These are phyloP conservation scores for Aspergillus coremiiformis DNA, from an alignment of 495 filamentous ascomycete genomes.

Conservation along the genomic window DNA sequence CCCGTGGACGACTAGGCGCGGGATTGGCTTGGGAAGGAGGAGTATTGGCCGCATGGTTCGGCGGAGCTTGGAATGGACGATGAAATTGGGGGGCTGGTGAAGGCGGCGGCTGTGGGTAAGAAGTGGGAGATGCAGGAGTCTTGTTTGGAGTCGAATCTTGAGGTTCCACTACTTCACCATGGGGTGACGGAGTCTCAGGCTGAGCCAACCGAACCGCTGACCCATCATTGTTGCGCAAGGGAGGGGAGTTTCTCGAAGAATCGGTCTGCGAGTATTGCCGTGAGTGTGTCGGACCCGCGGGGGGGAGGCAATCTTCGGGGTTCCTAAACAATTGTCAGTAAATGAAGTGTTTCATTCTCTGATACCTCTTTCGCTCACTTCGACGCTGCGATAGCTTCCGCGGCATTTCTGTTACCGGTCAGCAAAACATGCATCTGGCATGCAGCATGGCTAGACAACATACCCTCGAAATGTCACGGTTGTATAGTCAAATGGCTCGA, in stretches of 20 bases:
- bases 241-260: constrained; percentile 22
- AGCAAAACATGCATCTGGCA: background rate
- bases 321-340: constrained; percentile 23
- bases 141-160: constrained; percentile 19
- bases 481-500: constrained; percentile 95
- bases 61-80: constrained; percentile 26
- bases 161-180: constrained; percentile 26
- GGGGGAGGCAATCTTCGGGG: constrained; percentile 36
- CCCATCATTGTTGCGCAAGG: constrained; percentile 23
- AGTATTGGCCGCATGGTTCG: background rate
- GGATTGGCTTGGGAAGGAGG: background rate
- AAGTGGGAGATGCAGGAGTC: constrained; percentile 10
- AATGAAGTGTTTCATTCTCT: background rate
- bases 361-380: constrained; percentile 18
- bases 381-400: constrained; percentile 33
- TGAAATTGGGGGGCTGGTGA: constrained; percentile 30
- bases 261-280: constrained; percentile 37
- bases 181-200: constrained; percentile 20
- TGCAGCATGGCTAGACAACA: constrained; percentile 8
- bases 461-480: constrained; percentile 59
- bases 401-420: constrained; percentile 29
- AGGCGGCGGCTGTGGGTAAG: constrained; percentile 25
- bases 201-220: constrained; percentile 17
- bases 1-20: constrained; percentile 17
- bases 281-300: constrained; percentile 26